Percentiles rank a stretch among this genome's conserved stretches.
These are phyloP conservation scores for Rhizopogon vinicolor DNA, from an alignment of 768 basidiomycete species.

Conservation along the genomic window DNA sequence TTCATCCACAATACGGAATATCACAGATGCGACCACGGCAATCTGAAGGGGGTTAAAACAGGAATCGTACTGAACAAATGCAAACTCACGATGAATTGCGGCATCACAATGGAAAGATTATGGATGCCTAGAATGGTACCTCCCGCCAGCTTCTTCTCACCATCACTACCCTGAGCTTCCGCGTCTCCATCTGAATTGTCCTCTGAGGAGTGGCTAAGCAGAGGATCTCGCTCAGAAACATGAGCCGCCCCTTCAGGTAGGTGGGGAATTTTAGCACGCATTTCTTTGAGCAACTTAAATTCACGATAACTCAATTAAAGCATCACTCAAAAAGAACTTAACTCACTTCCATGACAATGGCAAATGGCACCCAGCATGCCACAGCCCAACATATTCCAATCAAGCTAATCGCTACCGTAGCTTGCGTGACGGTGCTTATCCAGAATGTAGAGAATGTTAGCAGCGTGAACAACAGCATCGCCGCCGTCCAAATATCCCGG, in stretches of 20 bases:
- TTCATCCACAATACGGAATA: conserved; percentile 80
- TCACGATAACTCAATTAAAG: background rate
- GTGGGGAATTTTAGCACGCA: conserved; percentile 34
- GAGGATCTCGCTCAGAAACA: conserved; percentile 41
- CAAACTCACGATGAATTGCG: conserved; percentile 81
- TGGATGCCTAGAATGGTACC: conserved; percentile 94
- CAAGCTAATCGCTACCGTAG: conserved; percentile 75
- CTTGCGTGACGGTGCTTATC: conserved; percentile 75
- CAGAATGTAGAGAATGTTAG: conserved; percentile 86
- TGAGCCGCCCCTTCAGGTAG: conserved; percentile 24
- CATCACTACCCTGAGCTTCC: conserved; percentile 21
- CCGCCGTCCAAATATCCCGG: conserved; percentile 91
- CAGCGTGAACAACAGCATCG: conserved; percentile 73
- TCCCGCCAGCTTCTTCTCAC: conserved; percentile 53
- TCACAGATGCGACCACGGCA: conserved; percentile 78
- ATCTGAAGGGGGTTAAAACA: conserved; percentile 42
- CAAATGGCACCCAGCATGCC: conserved; percentile 97
- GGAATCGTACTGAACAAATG: background rate
- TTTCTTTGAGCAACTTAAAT: conserved; percentile 68
- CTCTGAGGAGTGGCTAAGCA: conserved; percentile 49
- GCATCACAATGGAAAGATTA: conserved; percentile 92
- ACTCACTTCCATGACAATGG: conserved; percentile 93
- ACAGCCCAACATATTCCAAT: conserved; percentile 96
- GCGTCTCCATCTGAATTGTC: conserved; percentile 40
- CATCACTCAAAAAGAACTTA: conserved; percentile 34